A percentile compares a stretch with the other conserved stretches of the same genome.
Evolutionary conservation across 2,329 filamentous ascomycete species (phyloP).

Genomic region (Stromatinia cepivora): DNA sequence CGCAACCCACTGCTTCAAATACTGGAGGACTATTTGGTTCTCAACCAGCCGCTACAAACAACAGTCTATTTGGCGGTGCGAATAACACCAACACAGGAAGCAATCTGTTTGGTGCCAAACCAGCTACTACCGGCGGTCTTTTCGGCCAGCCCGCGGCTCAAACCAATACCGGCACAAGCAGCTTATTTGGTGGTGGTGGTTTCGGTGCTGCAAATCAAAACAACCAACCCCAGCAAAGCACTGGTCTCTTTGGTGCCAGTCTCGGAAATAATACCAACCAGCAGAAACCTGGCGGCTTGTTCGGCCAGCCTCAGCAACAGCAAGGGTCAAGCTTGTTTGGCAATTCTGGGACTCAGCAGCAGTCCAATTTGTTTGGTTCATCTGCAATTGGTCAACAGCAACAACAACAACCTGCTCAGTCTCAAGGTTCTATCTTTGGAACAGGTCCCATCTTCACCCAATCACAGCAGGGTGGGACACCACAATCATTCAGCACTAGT

Average conservation of each 20-base stretch:
- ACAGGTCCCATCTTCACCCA: conserved; percentile 57
- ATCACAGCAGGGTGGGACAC: conserved; percentile 52
- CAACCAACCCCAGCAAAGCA: conserved; percentile 45
- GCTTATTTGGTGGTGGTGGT: conserved; percentile 18
- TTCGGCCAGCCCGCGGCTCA: conserved; percentile 46
- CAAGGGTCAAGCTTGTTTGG: conserved; percentile 53
- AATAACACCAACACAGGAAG: conserved; percentile 39
- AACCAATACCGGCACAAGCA: conserved; percentile 37
- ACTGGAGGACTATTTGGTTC: conserved; percentile 44
- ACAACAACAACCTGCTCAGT: conserved; percentile 40
- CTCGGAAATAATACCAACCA: conserved; percentile 48
- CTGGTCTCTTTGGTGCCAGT: conserved; percentile 51
- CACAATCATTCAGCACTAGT: conserved; percentile 72
- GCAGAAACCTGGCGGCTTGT: conserved; percentile 55
- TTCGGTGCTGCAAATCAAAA: conserved; percentile 43
- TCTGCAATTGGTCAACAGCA: conserved; percentile 34
- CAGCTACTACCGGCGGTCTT: conserved; percentile 43
- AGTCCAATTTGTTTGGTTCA: conserved; percentile 39
- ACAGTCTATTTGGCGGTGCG: conserved; percentile 36
- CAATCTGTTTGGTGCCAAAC: conserved; percentile 43
- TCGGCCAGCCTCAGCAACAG: conserved; percentile 46
- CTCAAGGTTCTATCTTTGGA: conserved; percentile 63
- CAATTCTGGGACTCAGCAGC: conserved; percentile 34
- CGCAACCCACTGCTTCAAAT: conserved; percentile 39
- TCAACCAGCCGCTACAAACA: conserved; percentile 22